These are phyloP conservation scores for Huiozyma sinensis DNA, from an alignment of 805 yeast genomes.

Conservation along the genomic window DNA sequence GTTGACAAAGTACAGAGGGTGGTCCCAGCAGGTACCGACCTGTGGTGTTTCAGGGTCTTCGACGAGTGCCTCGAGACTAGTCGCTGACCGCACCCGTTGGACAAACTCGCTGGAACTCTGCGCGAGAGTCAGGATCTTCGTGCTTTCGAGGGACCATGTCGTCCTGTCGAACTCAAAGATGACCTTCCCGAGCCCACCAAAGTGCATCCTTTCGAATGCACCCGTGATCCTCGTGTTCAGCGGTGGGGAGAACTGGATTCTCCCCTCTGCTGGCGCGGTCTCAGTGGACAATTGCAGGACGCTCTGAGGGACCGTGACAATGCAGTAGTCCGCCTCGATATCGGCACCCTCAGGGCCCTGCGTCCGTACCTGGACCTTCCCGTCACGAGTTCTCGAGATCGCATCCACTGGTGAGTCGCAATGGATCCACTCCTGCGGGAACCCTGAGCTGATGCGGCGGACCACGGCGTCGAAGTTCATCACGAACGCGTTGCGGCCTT, in stretches of 20 bases:
- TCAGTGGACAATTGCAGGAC: slow-evolving; percentile 36
- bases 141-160: slow-evolving; percentile 51
- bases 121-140: slow-evolving; percentile 39
- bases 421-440: slow-evolving; percentile 33
- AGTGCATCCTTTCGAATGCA: slow-evolving; percentile 40
- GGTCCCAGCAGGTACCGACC: slow-evolving; percentile 35
- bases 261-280: slow-evolving; percentile 25
- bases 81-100: slow-evolving; percentile 12
- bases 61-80: slow-evolving; percentile 10
- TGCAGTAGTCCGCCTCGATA: slow-evolving; percentile 39
- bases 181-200: slow-evolving; percentile 66
- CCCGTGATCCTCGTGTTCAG: slow-evolving; percentile 37
- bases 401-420: slow-evolving; percentile 35
- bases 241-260: slow-evolving; percentile 45
- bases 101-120: slow-evolving; percentile 14
- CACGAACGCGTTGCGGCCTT: slow-evolving; percentile 71
- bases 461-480: slow-evolving; percentile 43
- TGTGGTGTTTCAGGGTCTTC: slow-evolving; percentile 4
- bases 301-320: slow-evolving; percentile 74
- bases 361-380: slow-evolving; percentile 27
- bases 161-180: slow-evolving; percentile 51
- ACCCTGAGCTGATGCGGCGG: slow-evolving; percentile 30
- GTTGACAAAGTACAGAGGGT: slow-evolving; percentile 55
- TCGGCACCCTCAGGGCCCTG: slow-evolving; percentile 21
- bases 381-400: slow-evolving; percentile 17